These are phyloP conservation scores for Bruguiera gymnorhiza DNA, from an alignment of 345 rosid species.

Conservation along the genomic window DNA sequence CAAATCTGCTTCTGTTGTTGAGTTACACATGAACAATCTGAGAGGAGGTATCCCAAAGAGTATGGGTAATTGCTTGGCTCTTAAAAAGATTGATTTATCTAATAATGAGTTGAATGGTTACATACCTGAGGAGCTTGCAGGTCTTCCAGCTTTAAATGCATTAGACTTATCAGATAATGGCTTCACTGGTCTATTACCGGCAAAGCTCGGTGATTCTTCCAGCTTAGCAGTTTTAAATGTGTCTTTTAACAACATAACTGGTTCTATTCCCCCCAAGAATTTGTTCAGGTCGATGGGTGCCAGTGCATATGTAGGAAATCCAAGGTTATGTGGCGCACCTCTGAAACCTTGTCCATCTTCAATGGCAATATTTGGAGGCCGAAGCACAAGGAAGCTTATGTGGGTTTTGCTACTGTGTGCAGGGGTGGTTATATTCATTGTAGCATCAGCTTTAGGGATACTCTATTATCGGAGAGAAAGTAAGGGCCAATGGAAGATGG, in stretches of 20 bases:
- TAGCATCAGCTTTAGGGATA: conserved; percentile 46
- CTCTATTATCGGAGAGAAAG: conserved; percentile 49
- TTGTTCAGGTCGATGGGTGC: conserved; percentile 54
- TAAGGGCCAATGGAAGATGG: conserved; percentile 74
- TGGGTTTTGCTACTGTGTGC: conserved; percentile 56
- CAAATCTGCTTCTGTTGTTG: conserved; percentile 57
- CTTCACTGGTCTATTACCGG: conserved; percentile 61
- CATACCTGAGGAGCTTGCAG: conserved; percentile 51
- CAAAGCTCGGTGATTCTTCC: conserved; percentile 45
- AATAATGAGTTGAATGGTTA: conserved; percentile 51
- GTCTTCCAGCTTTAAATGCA: conserved; percentile 46
- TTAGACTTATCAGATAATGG: conserved; percentile 65
- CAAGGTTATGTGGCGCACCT: conserved; percentile 76
- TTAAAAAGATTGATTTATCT: conserved; percentile 53
- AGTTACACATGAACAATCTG: conserved; percentile 53
- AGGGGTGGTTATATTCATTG: conserved; percentile 35
- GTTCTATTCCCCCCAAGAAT: conserved; percentile 59
- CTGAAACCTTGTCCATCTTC: conserved; percentile 54
- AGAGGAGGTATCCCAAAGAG: conserved; percentile 48
- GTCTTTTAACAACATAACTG: conserved; percentile 60
- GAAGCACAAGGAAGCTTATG: conserved; percentile 51
- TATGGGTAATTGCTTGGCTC: conserved; percentile 55
- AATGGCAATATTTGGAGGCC: conserved; percentile 35
- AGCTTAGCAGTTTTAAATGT: conserved; percentile 49
- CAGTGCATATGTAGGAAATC: conserved; percentile 63